Evolutionary conservation across 1,139 yeast species (phyloP).

Genomic region (Suhomyces wounanorum): DNA sequence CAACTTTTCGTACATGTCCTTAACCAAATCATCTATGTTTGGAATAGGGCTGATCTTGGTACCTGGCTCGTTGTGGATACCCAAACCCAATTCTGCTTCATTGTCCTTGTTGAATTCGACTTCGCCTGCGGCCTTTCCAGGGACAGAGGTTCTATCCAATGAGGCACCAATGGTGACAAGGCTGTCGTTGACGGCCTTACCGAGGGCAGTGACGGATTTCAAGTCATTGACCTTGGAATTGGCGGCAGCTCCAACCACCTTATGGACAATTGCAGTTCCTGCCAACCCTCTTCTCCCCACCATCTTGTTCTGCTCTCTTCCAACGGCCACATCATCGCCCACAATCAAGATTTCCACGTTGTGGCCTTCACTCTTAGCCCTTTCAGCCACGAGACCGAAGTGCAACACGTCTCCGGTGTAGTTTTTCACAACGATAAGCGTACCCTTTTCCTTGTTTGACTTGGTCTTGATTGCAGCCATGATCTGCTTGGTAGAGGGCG

Average conservation of each 20-base stretch:
- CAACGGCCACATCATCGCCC: constrained; percentile 93
- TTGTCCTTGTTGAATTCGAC: constrained; percentile 44
- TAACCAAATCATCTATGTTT: constrained; percentile 55
- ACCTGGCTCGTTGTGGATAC: constrained; percentile 95
- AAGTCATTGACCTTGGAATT: constrained; percentile 35
- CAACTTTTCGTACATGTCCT: constrained; percentile 54
- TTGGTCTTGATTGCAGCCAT: constrained; percentile 69
- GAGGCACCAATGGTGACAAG: constrained; percentile 89
- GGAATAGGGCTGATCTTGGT: constrained; percentile 75
- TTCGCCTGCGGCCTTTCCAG: constrained; percentile 63
- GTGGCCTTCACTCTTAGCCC: constrained; percentile 77
- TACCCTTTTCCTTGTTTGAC: constrained; percentile 58
- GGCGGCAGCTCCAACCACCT: constrained; percentile 77
- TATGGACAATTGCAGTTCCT: constrained; percentile 86
- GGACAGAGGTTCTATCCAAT: constrained; percentile 85
- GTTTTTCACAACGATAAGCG: constrained; percentile 78
- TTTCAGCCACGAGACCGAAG: constrained; percentile 87
- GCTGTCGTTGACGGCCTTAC: constrained; percentile 60
- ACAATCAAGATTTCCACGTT: constrained; percentile 71
- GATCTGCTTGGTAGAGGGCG: constrained; percentile 89
- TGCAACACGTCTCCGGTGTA: constrained; percentile 94
- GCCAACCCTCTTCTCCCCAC: constrained; percentile 95
- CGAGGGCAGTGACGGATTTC: constrained; percentile 55
- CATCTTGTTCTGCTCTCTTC: constrained; percentile 78
- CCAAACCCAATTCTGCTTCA: constrained; percentile 90